phyloP scores from a whole-genome alignment of 495 filamentous ascomycete species.

The Trichoderma virens region DNA sequence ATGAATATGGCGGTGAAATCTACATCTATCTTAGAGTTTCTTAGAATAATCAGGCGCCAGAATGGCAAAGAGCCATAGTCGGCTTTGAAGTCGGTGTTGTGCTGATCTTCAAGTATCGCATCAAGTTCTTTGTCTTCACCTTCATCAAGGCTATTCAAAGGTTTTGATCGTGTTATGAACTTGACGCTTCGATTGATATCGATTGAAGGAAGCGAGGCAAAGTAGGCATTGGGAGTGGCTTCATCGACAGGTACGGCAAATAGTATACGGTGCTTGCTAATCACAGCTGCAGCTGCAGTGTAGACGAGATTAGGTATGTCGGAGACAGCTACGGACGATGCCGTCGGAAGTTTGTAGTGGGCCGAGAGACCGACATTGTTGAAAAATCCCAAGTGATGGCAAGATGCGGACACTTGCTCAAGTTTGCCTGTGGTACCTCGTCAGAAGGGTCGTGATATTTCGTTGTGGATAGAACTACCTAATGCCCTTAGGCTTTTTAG shows the following conservation, averaged over 20 bases:
- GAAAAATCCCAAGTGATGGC: constrained; percentile 18
- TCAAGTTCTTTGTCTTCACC: constrained; percentile 16
- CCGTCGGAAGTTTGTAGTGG: constrained; percentile 2
- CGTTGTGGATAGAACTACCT: neutral
- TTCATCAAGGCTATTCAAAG: neutral
- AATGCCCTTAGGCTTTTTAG: neutral
- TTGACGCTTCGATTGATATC: constrained; percentile 13
- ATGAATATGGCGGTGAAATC: constrained; percentile 16
- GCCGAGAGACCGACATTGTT: constrained; percentile 16
- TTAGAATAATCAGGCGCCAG: constrained; percentile 17
- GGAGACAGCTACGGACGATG: neutral
- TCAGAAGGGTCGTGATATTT: neutral
- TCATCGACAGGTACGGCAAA: constrained; percentile 13
- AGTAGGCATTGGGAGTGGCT: constrained; percentile 13
- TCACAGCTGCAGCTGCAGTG: neutral
- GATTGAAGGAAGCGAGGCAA: constrained; percentile 14
- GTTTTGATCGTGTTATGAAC: constrained; percentile 7
- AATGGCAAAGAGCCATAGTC: constrained; percentile 12
- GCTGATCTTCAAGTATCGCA: constrained; percentile 13
- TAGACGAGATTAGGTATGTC: neutral
- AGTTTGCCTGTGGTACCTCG: constrained; percentile 11
- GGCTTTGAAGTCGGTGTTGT: constrained; percentile 16
- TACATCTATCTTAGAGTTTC: neutral
- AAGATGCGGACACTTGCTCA: constrained; percentile 14
- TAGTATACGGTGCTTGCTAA: constrained; percentile 14